Percentiles rank a stretch among this genome's conserved stretches.
These are phyloP conservation scores for Terana coerulea DNA, from an alignment of 768 basidiomycete genomes.

Conservation along the genomic window DNA sequence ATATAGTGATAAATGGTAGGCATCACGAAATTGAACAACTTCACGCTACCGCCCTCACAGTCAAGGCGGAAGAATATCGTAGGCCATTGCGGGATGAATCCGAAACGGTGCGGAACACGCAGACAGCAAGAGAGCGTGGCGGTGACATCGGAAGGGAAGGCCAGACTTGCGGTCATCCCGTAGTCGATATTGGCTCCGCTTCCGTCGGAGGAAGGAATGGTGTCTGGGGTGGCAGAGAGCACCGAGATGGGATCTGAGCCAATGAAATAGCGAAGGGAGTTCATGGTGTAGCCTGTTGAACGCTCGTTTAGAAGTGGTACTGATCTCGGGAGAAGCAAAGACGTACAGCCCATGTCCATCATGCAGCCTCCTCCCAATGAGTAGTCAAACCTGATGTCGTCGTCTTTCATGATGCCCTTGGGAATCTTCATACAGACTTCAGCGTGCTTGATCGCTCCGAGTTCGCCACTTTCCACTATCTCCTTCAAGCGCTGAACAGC, in stretches of 20 bases:
- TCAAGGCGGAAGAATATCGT: background rate
- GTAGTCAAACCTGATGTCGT: conserved; percentile 50
- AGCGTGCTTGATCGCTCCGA: conserved; percentile 48
- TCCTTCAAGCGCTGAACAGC: conserved; percentile 48
- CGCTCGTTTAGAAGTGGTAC: conserved; percentile 16
- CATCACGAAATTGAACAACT: conserved; percentile 18
- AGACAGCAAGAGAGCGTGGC: conserved; percentile 1
- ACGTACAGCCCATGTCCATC: conserved; percentile 60
- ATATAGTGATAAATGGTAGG: conserved; percentile 24
- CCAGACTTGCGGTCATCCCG: conserved; percentile 6
- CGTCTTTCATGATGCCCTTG: conserved; percentile 27
- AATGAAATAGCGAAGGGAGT: conserved; percentile 1
- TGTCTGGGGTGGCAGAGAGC: background rate
- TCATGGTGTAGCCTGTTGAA: conserved; percentile 8
- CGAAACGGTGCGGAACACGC: background rate
- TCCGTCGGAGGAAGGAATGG: background rate
- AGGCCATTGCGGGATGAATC: conserved; percentile 7
- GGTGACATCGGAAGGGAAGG: conserved; percentile 10
- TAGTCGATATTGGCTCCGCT: conserved; percentile 2
- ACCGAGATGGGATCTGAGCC: conserved; percentile 2
- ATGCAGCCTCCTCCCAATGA: conserved; percentile 53
- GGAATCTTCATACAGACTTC: conserved; percentile 38
- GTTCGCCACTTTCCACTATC: conserved; percentile 50
- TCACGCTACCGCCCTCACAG: background rate
- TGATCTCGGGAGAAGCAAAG: conserved; percentile 25